Evolutionary conservation across 192 early-diverging fungal genomes (phyloP), one percentile per base, ranked within the genome.

Genomic region (Rhizoclosmatium sp.): DNA sequence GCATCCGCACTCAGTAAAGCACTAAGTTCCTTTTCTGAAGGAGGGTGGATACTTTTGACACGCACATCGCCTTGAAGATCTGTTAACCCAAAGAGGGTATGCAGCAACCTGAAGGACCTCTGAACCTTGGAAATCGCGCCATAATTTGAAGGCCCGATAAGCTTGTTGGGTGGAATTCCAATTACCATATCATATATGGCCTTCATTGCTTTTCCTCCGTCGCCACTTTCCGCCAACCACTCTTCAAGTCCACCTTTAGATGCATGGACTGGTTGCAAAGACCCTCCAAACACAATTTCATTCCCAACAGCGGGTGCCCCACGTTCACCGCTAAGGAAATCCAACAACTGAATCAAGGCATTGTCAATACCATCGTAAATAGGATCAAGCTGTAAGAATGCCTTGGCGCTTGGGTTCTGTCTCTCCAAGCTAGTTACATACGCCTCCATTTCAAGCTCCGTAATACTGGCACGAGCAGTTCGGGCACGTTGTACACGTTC

Each of bases 391-490:
- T 21, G n/a, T 40, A 46, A 41, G 62, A 75, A 75, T 46, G 16
- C 7, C 42, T 59, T 75, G 14, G 46, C 46, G 4, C 59, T 54
- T 56, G 72, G 72, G 47, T 75, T 59, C 72, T 75, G 59, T 42
- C 59, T 41, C 72, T 75, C 72, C 56, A 75, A 49, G 9, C 31
- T 44, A 7, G 56, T 75, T 41, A 59, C 62, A 45, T 75, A 75
- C n/a, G 72, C 72, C 16, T 75, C 72, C 56, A 75, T 62, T 46
- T 75, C 72, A 16, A 62, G 3, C 41, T 75, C 72, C 12, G 59
- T 75, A 2, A 75, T 75, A 7, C 9, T 40, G 12, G 31, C 59
- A 1, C 72, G 19, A 39, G 45, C 60, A 14, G 9, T 40, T 42
- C 72, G 39, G 5, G 72, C 72, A 21, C 16, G 23, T 7, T 48